Evolutionary conservation across 371 early-diverging fungal species (phyloP).

Genomic region (Mortierella sp.): DNA sequence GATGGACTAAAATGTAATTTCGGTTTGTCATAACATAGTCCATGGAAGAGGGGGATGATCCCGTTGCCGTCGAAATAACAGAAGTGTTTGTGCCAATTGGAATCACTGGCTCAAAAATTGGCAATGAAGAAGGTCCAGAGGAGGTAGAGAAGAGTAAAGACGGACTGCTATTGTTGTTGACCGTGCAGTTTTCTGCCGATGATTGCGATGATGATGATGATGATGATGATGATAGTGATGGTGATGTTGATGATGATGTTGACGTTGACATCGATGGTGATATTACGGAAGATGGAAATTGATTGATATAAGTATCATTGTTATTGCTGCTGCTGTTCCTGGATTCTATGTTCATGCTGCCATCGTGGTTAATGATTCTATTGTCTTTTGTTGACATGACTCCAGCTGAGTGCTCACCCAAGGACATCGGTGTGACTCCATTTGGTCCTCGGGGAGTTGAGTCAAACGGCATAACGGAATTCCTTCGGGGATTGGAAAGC

Average conservation of each 20-base stretch:
- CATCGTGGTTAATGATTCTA: conserved; percentile 1
- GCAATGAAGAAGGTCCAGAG: background rate
- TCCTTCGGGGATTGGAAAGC: background rate
- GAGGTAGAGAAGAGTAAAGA: conserved; percentile 16
- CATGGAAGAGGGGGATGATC: conserved; percentile 24
- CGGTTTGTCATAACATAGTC: conserved; percentile 32
- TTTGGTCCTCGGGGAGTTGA: conserved; percentile 5
- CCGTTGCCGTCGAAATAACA: conserved; percentile 21
- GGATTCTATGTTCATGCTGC: background rate
- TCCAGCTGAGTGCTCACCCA: conserved; percentile 6
- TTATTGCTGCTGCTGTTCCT: background rate
- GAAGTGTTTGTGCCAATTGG: background rate
- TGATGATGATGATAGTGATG: no score
- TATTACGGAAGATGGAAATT: no score
- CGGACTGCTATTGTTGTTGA: background rate
- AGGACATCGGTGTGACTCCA: conserved; percentile 2
- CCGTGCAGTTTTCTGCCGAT: background rate
- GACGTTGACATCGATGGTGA: no score
- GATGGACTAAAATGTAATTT: conserved; percentile 19
- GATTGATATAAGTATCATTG: background rate
- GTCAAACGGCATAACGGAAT: background rate
- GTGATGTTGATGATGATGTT: no score
- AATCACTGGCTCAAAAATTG: background rate
- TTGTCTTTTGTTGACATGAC: conserved; percentile 7
- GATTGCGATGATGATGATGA: background rate